Conservation (phyloP, 2,329 filamentous ascomycete species). For the Scedosporium apiospermum region DNA sequence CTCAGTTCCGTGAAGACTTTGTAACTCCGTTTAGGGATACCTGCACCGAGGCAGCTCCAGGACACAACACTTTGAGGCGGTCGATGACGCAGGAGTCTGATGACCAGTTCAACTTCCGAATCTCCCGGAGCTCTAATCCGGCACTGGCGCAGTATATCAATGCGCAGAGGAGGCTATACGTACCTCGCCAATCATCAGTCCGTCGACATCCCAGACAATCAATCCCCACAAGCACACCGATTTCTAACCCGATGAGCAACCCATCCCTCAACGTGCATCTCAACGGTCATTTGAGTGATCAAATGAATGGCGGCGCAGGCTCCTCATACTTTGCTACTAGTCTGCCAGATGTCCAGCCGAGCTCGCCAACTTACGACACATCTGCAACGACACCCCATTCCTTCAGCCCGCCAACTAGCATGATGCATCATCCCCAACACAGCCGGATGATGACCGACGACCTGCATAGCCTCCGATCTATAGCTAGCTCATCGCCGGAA, state of each 20-base stretch:
- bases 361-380: slow-evolving; percentile 9
- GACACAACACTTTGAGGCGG: slow-evolving; percentile 17
- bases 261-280: slow-evolving; percentile 4
- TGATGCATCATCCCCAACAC: slow-evolving; percentile 14
- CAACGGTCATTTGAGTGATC: not conserved
- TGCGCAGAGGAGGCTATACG: slow-evolving; percentile 23
- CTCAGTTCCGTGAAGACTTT: slow-evolving; percentile 22
- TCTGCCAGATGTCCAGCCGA: slow-evolving; percentile 6
- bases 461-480: slow-evolving; percentile 22
- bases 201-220: not conserved
- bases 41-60: slow-evolving; percentile 23
- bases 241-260: slow-evolving; percentile 10
- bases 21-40: slow-evolving; percentile 24
- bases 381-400: slow-evolving; percentile 7
- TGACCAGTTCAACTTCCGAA: slow-evolving; percentile 26
- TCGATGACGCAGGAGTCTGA: slow-evolving; percentile 6
- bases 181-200: not conserved
- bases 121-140: slow-evolving; percentile 23
- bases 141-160: slow-evolving; percentile 25
- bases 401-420: not conserved
- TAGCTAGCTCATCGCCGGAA: slow-evolving; percentile 20
- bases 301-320: not conserved
- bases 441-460: slow-evolving; percentile 28
- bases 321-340: slow-evolving; percentile 9
- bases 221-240: slow-evolving; percentile 7